Evolutionary conservation across 768 basidiomycete genomes (phyloP).

Genomic region (Tylopilus sp.): DNA sequence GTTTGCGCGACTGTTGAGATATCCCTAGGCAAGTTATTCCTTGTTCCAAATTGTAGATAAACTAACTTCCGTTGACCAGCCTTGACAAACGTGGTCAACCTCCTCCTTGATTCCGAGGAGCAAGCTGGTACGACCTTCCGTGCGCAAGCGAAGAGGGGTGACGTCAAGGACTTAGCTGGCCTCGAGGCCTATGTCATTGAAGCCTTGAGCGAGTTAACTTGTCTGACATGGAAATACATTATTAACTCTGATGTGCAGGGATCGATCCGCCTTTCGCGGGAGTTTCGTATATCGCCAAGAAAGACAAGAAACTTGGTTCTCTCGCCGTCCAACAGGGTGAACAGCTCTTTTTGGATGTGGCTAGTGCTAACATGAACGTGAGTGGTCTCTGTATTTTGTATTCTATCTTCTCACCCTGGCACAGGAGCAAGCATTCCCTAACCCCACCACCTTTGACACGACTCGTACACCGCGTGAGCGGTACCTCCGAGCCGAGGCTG

Average conservation of each 20-base stretch:
- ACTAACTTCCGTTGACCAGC: conserved; percentile 35
- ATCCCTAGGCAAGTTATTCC: conserved; percentile 49
- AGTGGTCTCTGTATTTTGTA: conserved; percentile 23
- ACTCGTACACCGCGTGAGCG: conserved; percentile 42
- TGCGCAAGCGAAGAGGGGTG: conserved; percentile 29
- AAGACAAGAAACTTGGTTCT: conserved; percentile 42
- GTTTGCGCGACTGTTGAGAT: conserved; percentile 66
- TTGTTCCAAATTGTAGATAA: neutral
- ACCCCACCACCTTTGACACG: conserved; percentile 44
- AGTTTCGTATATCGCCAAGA: conserved; percentile 53
- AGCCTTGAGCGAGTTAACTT: conserved; percentile 55
- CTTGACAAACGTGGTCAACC: conserved; percentile 62
- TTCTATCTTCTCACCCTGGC: neutral
- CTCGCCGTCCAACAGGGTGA: conserved; percentile 46
- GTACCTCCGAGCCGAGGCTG: conserved; percentile 48
- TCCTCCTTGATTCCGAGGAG: conserved; percentile 54
- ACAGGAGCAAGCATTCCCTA: conserved; percentile 51
- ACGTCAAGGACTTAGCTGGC: conserved; percentile 34
- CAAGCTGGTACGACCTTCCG: conserved; percentile 37
- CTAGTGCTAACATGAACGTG: conserved; percentile 55
- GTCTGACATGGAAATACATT: neutral
- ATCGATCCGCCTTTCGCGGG: conserved; percentile 73
- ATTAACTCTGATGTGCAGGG: conserved; percentile 39
- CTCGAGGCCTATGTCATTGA: conserved; percentile 63
- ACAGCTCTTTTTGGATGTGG: conserved; percentile 61